phyloP scores from a whole-genome alignment of 2,329 filamentous ascomycete species.

The Exophiala spinifera region DNA sequence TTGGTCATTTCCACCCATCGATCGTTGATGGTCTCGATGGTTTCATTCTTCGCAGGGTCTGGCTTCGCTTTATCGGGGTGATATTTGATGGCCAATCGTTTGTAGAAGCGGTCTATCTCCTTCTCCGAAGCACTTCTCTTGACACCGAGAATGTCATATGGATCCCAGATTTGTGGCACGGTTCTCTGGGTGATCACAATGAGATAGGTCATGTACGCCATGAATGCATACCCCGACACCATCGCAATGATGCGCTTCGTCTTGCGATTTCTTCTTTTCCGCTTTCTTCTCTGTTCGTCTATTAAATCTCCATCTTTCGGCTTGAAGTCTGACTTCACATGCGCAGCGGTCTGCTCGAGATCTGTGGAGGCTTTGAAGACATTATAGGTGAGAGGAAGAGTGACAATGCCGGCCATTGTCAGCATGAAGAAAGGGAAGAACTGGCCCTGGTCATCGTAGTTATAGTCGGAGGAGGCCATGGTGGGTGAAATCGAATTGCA shows the following conservation, averaged over 20 bases:
- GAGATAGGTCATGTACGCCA: conserved; percentile 88
- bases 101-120: conserved; percentile 89
- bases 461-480: conserved; percentile 93
- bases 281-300: conserved; percentile 74
- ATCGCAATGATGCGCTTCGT: conserved; percentile 79
- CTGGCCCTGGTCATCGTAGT: conserved; percentile 96
- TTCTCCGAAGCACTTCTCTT: conserved; percentile 81
- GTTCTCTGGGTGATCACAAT: conserved; percentile 74
- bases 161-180: conserved; percentile 83
- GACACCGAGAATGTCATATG: conserved; percentile 89
- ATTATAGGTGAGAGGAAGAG: conserved; percentile 83
- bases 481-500: conserved; percentile 9
- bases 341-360: conserved; percentile 74
- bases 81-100: conserved; percentile 75
- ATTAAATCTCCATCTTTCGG: conserved; percentile 82
- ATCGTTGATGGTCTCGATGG: conserved; percentile 76
- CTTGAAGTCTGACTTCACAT: conserved; percentile 77
- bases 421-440: conserved; percentile 99
- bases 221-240: conserved; percentile 73
- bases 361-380: conserved; percentile 68
- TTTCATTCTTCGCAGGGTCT: conserved; percentile 84
- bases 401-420: conserved; percentile 82
- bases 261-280: conserved; percentile 85
- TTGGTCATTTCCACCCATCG: conserved; percentile 94
- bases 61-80: conserved; percentile 92